Evolutionary conservation across 2,329 filamentous ascomycete species (phyloP), one percentile per base, ranked within the genome.

Genomic region (Ambrosiella xylebori): DNA sequence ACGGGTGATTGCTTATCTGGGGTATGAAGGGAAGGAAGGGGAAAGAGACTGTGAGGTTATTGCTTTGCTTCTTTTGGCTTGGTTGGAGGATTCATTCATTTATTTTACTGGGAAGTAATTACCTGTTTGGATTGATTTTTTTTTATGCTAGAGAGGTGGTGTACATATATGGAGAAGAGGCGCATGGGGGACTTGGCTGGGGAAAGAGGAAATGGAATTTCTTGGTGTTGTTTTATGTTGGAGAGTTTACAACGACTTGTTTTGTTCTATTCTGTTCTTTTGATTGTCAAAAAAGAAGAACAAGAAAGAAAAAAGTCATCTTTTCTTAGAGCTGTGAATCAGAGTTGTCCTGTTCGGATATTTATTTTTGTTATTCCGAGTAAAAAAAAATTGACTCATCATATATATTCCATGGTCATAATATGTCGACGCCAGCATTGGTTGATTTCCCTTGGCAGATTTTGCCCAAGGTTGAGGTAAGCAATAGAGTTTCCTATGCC

Each of bases 61-160:
- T 45, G 41, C 11, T 40, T 57, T 17, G 1, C 15, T 13, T 54
- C 11, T 9, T 19, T 27, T 47, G 41, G 50, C 13, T n/a, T 13
- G 55, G 54, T 52, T 71, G 70, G 65, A 15, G 56, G 27, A 45
- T 36, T 49, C 53, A 15, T 27, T 52, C 52, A 44, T 36, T 53
- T 53, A 37, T 12, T 47, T 47, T 47, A 13, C 19, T 47, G n/a
- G n/a, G 9, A 8, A 15, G 8, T 4, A 15, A 15, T 47, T 52
- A 57, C 56, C 15, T 53, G n/a, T 53, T 12, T 27, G 7, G 19
- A 17, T 52, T 47, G n/a, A 5, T 47, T 47, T 47, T 47, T 12
- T 15, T 47, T 15, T 47, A 15, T 47, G 44, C 9, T 47, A 15
- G n/a, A 15, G 11, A 15, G n/a, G 7, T 8, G 9, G 44, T 47